Evolutionary conservation across 352 stramenopile species (phyloP), one percentile per base, ranked within the genome.

Genomic region (Pythium phragmitis): DNA sequence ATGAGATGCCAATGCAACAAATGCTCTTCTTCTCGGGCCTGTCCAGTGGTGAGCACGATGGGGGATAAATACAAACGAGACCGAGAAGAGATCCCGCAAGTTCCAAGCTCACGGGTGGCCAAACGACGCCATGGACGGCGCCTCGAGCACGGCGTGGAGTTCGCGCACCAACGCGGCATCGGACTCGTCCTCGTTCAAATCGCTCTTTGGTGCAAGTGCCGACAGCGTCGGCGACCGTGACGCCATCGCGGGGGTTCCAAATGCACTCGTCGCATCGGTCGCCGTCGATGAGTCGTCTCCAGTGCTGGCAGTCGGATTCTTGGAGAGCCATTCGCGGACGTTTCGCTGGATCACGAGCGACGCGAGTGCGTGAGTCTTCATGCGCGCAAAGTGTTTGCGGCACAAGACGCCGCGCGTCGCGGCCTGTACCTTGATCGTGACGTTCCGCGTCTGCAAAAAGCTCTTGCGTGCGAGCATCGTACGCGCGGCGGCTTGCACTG

Each of bases 261-360:
- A 30, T 30, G 26, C 26, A 30, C 26, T 30, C 11, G 7, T 39
- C 7, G 34, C 11, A 13, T 39, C 34, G 34, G 34, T 39, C 34
- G 34, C 4, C 4, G 11, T 39, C 11, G 34, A 3, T 13, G 34
- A 9, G 34, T 39, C 34, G 34, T 39, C 34, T 11, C 2, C 46
- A 23, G 13, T 33, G 41, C 19, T 39, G 19, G 48, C 42, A 17
- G n/a, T 26, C 12, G 65, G 65, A 28, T 73, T 60, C 41, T 92
- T 92, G 57, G 87, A 82, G 73, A 82, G 89, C 85, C 85, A 94
- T 57, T 92, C 85, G n/a, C 82, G 78, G 39, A 92, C 83, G 55
- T 94, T 95, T 34, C 84, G 73, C 53, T 95, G 87, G 47, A 95
- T 95, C 36, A 95, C 87, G 16, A 95, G 68, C 30, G 87, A 94